A percentile compares a stretch with the other conserved stretches of the same genome.
phyloP scores from a whole-genome alignment of 1,139 yeast genomes.

The Suhomyces ambrosiae region DNA sequence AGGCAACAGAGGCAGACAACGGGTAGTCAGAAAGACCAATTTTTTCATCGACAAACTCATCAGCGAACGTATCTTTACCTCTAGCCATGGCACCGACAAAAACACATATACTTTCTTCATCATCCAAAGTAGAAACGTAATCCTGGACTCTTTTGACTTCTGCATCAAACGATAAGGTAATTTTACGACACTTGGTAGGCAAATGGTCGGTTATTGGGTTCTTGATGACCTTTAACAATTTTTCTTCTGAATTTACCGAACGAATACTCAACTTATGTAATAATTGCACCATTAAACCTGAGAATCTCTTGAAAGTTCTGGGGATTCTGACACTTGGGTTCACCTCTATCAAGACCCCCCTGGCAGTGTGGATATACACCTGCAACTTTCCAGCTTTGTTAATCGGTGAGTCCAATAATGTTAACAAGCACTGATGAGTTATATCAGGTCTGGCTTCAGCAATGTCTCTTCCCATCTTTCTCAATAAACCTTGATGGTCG shows the following conservation, averaged over 20 bases:
- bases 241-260: constrained; percentile 93
- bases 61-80: constrained; percentile 96
- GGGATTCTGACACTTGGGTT: constrained; percentile 97
- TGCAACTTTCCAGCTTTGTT: constrained; percentile 96
- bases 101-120: constrained; percentile 93
- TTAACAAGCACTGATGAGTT: constrained; percentile 91
- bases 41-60: constrained; percentile 94
- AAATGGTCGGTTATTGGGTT: constrained; percentile 96
- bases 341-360: constrained; percentile 92
- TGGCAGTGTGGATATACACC: constrained; percentile 93
- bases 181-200: constrained; percentile 92
- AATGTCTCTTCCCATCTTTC: constrained; percentile 95
- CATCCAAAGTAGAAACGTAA: constrained; percentile 76
- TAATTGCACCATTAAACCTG: constrained; percentile 96
- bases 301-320: constrained; percentile 94
- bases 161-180: constrained; percentile 94
- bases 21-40: constrained; percentile 95
- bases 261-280: constrained; percentile 90
- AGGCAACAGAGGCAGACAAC: constrained; percentile 95
- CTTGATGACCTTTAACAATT: constrained; percentile 87
- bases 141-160: constrained; percentile 86
- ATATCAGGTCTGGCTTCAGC: constrained; percentile 98
- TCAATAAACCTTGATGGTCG: constrained; percentile 93
- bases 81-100: constrained; percentile 99
- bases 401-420: constrained; percentile 91